Base-by-base conservation (phyloP, 306 rosid genomes). In the Neltuma alba region DNA sequence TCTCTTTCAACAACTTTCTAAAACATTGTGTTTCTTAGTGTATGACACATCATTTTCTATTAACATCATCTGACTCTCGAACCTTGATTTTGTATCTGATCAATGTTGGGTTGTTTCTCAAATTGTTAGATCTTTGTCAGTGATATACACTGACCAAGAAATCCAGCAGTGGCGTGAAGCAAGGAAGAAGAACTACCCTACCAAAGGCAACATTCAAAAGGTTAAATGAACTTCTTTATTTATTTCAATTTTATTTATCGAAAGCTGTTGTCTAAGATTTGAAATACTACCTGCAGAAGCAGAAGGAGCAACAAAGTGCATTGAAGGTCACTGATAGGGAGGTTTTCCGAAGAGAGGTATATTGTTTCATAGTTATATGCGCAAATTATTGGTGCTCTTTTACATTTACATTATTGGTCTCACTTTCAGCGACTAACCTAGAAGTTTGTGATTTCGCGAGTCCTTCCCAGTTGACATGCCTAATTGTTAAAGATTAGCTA, bases 121-220 rank as follows among this genome's bases (percentile, higher is more conserved):
- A 62, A 82, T 78, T 82, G 75, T 65, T 74, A 95, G 98, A 80
- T 67, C 91, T 42, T 79, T 75, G 67, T 42, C 74, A 52, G 68
- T 76, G 75, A 82, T 76, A 70, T 95, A 90, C 73, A 50, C 98
- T 20, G 90, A 90, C 77, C 90, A 82, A 87, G 99, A 95, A 89
- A 86, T 93, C 70, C 84, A 67, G 75, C 89, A 83, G 81, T 95
- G 99, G 99, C 92, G 96, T 80, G 94, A 95, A 79, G 93, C 92
- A 37, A 91, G 99, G 70, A 85, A 78, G 84, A 95, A 86, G 84
- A 89, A 91, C 78, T 90, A 76, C 79, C 99, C 99, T 25, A 86
- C 80, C 78, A 84, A 74, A 52, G 74, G 68, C 66, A 87, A 83
- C 82, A 3, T 78, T 47, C 85, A 87, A 80, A 86, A 91, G 97